Percentiles rank a stretch among this genome's conserved stretches.
Evolutionary conservation across 768 basidiomycete genomes (phyloP).

Genomic region (Fomitopsis pulvina): DNA sequence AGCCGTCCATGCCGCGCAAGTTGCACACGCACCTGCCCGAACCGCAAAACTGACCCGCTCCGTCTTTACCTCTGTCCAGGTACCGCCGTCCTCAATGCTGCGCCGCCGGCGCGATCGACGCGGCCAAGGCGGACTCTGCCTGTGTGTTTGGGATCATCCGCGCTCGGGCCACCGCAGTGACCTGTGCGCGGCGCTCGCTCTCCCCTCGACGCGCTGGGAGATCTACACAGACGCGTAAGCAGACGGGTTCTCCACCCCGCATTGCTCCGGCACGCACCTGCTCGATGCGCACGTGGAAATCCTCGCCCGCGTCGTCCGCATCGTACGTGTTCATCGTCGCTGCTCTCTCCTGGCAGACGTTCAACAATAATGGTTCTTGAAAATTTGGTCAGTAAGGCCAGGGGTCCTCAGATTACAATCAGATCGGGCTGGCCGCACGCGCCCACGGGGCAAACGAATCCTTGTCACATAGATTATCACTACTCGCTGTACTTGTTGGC

Average conservation of each 20-base stretch:
- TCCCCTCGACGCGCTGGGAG: slow-evolving; percentile 52
- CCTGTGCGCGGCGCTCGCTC: slow-evolving; percentile 43
- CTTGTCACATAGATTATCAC: no score
- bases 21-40: slow-evolving; percentile 55
- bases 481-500: no score
- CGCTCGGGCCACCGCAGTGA: slow-evolving; percentile 2
- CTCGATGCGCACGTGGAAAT: slow-evolving; percentile 14
- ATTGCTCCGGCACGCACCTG: slow-evolving; percentile 9
- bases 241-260: not conserved
- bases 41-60: slow-evolving; percentile 54
- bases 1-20: not conserved
- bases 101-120: slow-evolving; percentile 1
- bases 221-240: slow-evolving; percentile 31
- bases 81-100: not conserved
- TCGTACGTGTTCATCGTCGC: no score
- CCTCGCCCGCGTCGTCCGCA: not conserved
- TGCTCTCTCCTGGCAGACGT: no score
- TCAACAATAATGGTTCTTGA: no score
- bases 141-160: no score
- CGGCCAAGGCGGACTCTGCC: not conserved
- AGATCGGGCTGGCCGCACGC: no score
- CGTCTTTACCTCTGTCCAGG: slow-evolving; percentile 31
- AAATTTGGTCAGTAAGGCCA: no score
- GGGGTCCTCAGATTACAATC: no score
- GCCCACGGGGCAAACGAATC: no score